phyloP scores from a whole-genome alignment of 257 asterid genomes.

The Ophiorrhiza pumila region DNA sequence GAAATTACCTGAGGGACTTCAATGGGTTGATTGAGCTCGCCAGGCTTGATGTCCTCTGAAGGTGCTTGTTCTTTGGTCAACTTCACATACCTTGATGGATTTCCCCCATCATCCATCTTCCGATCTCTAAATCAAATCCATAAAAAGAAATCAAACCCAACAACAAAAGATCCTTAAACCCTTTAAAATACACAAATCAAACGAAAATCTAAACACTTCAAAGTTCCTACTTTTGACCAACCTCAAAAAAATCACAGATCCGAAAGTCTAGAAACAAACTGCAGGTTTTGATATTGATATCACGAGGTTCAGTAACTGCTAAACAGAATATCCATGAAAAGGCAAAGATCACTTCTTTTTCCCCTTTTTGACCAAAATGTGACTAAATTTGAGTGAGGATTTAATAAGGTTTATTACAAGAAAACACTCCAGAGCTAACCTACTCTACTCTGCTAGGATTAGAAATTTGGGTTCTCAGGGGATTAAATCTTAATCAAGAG shows the following conservation, averaged over 20 bases:
- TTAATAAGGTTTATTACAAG: neutral
- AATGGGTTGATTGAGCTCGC: slow-evolving; percentile 96
- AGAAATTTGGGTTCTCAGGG: neutral
- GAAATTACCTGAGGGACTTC: slow-evolving; percentile 77
- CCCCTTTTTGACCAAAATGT: neutral
- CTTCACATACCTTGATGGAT: slow-evolving; percentile 83
- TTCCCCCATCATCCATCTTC: slow-evolving; percentile 71
- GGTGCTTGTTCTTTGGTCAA: slow-evolving; percentile 82
- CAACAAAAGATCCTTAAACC: neutral
- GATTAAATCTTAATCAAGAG: too few species aligned
- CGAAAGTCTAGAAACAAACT: neutral
- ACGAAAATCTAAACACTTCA: neutral
- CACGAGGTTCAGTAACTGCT: neutral
- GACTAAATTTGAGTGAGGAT: neutral
- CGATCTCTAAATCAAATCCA: slow-evolving; percentile 12
- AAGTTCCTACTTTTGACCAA: neutral
- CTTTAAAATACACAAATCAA: neutral
- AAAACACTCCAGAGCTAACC: neutral
- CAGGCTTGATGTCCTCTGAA: slow-evolving; percentile 77
- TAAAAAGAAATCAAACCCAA: slow-evolving; percentile 18
- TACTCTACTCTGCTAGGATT: neutral
- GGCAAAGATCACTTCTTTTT: neutral
- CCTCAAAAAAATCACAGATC: neutral
- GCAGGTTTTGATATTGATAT: neutral
- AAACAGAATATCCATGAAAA: neutral